Conservation (phyloP, 148 eudicot genomes). For the Fallopia convolvulus region DNA sequence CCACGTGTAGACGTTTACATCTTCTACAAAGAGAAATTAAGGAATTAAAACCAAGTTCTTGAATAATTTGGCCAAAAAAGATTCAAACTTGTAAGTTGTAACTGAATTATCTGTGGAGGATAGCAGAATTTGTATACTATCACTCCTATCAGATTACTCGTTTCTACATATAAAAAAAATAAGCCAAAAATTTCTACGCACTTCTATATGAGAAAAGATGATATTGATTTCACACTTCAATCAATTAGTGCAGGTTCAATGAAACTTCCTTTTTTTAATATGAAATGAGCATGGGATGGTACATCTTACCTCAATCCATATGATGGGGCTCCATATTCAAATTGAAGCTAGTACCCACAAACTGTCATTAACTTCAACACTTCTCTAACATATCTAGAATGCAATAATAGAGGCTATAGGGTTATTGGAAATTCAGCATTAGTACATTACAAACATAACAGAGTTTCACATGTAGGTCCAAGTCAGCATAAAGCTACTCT, state of each 20-base stretch:
- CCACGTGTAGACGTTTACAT: background rate
- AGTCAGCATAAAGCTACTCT: background rate
- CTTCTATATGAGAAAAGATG: background rate
- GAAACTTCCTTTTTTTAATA: no score
- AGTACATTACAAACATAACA: background rate
- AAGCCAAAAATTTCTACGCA: background rate
- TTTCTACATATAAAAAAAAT: no score
- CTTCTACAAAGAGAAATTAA: background rate
- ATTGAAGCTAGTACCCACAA: background rate
- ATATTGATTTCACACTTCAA: background rate
- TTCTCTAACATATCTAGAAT: background rate
- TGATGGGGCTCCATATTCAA: background rate
- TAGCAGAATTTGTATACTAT: no score
- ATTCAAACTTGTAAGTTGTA: no score
- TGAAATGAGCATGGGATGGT: background rate
- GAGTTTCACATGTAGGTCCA: background rate
- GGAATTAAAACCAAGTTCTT: background rate
- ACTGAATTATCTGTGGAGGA: no score
- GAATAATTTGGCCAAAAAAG: background rate
- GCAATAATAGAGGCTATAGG: background rate
- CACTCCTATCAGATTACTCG: no score
- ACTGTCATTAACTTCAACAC: background rate
- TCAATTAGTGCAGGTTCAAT: no score
- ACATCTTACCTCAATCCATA: background rate
- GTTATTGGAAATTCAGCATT: background rate